Base-by-base conservation (phyloP, 2,329 filamentous ascomycete species). In the Cladophialophora exuberans region DNA sequence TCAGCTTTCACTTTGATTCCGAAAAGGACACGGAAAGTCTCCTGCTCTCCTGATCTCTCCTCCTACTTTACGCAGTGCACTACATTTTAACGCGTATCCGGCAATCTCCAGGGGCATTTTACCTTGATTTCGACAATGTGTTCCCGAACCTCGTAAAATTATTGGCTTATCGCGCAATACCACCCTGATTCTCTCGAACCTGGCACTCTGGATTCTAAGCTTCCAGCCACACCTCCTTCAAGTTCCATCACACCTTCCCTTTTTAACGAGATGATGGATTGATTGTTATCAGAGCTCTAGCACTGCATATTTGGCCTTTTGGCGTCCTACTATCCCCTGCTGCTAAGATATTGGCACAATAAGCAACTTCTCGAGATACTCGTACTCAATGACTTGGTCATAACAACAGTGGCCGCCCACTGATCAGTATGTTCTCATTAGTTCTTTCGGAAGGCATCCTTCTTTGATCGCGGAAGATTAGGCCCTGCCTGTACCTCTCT, bases 221-320 rank as follows among this genome's bases (percentile, higher is more conserved):
- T 20, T 18, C 46, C 46, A 49, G 46, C 46, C 46, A 49, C 46
- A 49, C 30, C 33, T 41, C n/a, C n/a, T n/a, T n/a, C 33, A 15
- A 22, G 15, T 6, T 30, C 33, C 13, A 39, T 36, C 26, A 49
- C 47, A 51, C 47, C 47, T 51, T 51, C 47, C 47, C 25, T 18
- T 33, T 51, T 30, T 18, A 15, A 25, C 28, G 7, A 17, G 10
- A 20, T 10, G 6, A 42, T 18, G 38, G 23, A 17, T 33, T 4
- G 31, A 10, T 15, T 28, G 47, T 39, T 49, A 49, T 49, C 22
- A 18, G 18, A 4, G 20, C n/a, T n/a, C n/a, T n/a, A n/a, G n/a
- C n/a, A n/a, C n/a, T 39, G 35, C 35, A 20, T 39, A 39, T n/a
- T 20, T 39, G 22, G 7, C 15, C 15, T 18, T 39, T 20, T 1